Conservation (phyloP, 2,329 filamentous ascomycete species). For the Waltergamsia citrina region DNA sequence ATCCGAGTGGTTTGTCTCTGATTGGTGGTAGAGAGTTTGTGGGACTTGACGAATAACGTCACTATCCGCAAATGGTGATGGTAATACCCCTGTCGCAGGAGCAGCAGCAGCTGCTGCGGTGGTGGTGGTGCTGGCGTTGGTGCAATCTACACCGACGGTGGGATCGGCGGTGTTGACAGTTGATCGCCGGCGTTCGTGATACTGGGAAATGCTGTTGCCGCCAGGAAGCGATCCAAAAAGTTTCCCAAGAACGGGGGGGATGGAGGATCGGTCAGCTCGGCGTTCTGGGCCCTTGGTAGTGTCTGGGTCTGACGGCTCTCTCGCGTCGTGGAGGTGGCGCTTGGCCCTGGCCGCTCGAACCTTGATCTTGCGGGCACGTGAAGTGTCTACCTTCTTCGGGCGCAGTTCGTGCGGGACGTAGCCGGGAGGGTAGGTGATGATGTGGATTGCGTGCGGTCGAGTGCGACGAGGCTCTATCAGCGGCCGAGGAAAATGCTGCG, state of each 20-base stretch:
- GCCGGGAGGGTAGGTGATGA: constrained; percentile 29
- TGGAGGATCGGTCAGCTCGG: constrained; percentile 1
- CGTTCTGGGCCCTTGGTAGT: background rate
- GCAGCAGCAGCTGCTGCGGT: background rate
- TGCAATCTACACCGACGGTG: no score
- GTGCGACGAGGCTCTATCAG: constrained; percentile 27
- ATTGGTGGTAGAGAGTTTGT: constrained; percentile 2
- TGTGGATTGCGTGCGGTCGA: constrained; percentile 30
- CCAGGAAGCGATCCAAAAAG: constrained; percentile 6
- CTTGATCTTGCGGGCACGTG: constrained; percentile 6
- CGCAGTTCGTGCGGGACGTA: constrained; percentile 36
- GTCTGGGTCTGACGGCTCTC: constrained; percentile 2
- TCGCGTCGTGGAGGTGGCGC: constrained; percentile 1
- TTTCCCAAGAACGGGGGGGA: constrained; percentile 8
- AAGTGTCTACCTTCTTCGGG: constrained; percentile 15
- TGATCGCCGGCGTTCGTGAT: background rate
- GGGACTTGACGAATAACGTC: constrained; percentile 5
- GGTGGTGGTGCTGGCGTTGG: background rate
- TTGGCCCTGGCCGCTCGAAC: constrained; percentile 4
- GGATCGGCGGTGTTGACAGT: background rate
- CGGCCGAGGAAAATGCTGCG: constrained; percentile 20
- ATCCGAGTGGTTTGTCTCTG: background rate
- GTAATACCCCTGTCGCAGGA: background rate
- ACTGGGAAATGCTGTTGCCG: background rate
- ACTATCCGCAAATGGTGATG: constrained; percentile 1